Evolutionary conservation across 352 stramenopile genomes (phyloP).

Genomic region (Pythium aphanidermatum): DNA sequence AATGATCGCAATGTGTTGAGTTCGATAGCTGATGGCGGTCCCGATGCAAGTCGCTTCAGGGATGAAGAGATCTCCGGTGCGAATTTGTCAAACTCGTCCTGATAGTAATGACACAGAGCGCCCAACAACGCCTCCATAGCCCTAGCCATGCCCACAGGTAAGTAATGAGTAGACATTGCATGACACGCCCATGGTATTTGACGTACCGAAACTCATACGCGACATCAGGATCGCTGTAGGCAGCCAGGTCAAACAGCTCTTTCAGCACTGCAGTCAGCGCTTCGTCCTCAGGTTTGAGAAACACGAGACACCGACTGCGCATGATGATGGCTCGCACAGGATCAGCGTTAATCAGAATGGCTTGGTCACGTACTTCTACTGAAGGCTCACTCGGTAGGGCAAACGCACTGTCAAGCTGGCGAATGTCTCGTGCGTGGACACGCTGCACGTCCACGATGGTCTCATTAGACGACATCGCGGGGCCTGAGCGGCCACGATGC

Average conservation of each 20-base stretch:
- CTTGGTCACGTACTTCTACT: constrained; percentile 56
- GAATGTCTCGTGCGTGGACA: constrained; percentile 63
- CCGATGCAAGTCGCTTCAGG: constrained; percentile 37
- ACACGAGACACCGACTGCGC: constrained; percentile 50
- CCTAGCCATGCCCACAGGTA: constrained; percentile 14
- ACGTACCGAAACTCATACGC: constrained; percentile 58
- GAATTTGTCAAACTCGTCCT: constrained; percentile 33
- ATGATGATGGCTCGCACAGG: constrained; percentile 62
- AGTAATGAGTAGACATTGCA: too few species aligned
- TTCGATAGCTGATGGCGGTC: constrained; percentile 32
- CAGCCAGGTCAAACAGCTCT: constrained; percentile 36
- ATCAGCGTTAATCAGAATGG: constrained; percentile 66
- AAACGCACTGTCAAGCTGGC: constrained; percentile 58
- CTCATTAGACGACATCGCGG: neutral
- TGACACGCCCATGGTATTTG: too few species aligned
- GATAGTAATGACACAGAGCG: constrained; percentile 41
- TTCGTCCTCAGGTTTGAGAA: constrained; percentile 43
- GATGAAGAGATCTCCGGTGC: constrained; percentile 31
- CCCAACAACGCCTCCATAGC: constrained; percentile 30
- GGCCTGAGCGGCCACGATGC: neutral
- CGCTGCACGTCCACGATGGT: constrained; percentile 19
- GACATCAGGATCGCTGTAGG: constrained; percentile 32
- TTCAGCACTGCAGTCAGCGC: constrained; percentile 41
- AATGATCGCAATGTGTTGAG: constrained; percentile 57
- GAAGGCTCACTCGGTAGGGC: constrained; percentile 55